Evolutionary conservation across 208 protist species (phyloP), one percentile per base, ranked within the genome.

Genomic region (Trypanosoma melophagium): DNA sequence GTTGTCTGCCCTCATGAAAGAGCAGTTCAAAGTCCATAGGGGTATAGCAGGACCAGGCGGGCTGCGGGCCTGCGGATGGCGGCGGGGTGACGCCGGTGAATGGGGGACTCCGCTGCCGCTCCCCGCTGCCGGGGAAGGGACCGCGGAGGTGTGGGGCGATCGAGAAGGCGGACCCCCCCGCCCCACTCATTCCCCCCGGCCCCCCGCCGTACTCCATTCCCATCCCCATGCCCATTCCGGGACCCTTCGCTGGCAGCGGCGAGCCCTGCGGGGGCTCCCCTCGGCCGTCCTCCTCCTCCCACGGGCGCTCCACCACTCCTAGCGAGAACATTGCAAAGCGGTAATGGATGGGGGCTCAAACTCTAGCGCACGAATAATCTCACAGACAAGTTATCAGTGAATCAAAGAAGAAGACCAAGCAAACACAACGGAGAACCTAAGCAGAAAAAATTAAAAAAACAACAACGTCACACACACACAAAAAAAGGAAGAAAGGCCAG

Each of bases 11-110:
- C 69, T 85, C 80, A 66, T 90, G 85, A 60, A 95, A 71, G 62
- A 83, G 83, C 19, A 92, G 75, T 65, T 92, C 86, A 75, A 95
- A 95, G 77, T 95, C 89, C 83, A 94, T 87, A 1, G 83, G 79
- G 12, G 84, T 94, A 53, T 84, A 92, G 42, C 89, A 83, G 35
- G 51, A 1, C 76, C 76, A 57, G 59, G 57, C 7, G 22, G 19
- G 47, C 45, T 41, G 60, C 28, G n/a, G 64, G n/a, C 7, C 53
- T 1, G 51, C 24, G 10, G 53, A 25, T 0, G 41, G 64, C 35
- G 51, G 64, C 1, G 51, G 52, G 10, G 53, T 42, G 4, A 31
- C 28, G 35, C 49, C 45, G n/a, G 35, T 22, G 22, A 67, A 67
- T 0, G 50, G 35, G 1, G 10, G 40, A n/a, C 28, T 19, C 49